phyloP scores from a whole-genome alignment of 129 eudicot species.

The Flaveria brownii region DNA sequence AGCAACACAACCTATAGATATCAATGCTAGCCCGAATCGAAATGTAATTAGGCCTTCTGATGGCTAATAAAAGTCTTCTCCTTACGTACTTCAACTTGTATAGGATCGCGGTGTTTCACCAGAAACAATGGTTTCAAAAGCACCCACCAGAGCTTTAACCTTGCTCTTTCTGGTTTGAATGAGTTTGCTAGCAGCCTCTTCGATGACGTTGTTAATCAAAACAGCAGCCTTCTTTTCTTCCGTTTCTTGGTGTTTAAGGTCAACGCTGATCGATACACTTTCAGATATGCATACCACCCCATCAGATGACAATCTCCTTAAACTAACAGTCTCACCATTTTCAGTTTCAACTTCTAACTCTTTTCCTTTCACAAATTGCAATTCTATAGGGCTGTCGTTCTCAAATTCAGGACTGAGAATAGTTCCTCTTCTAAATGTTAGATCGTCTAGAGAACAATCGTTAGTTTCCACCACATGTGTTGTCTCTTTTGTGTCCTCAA shows the following conservation, averaged over 20 bases:
- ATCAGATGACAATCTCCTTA: constrained; percentile 39
- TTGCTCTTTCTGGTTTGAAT: constrained; percentile 60
- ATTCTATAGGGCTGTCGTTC: constrained; percentile 36
- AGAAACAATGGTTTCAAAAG: constrained; percentile 57
- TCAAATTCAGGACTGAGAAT: constrained; percentile 36
- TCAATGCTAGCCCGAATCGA: too few relatives aligned
- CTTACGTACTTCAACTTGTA: constrained; percentile 18
- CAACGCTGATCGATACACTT: constrained; percentile 27
- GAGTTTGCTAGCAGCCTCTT: constrained; percentile 72
- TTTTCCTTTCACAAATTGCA: constrained; percentile 39
- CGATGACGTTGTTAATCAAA: constrained; percentile 54
- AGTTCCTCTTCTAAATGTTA: constrained; percentile 47
- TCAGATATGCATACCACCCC: constrained; percentile 17
- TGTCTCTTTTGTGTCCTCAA: background rate
- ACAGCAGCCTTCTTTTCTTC: constrained; percentile 37
- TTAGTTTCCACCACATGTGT: constrained; percentile 23
- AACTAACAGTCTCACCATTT: constrained; percentile 24
- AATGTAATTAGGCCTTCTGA: too few relatives aligned
- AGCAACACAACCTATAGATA: too few relatives aligned
- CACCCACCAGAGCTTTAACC: constrained; percentile 85
- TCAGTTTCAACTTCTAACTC: constrained; percentile 32
- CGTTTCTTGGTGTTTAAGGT: constrained; percentile 55
- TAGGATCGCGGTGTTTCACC: constrained; percentile 8
- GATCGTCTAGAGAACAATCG: constrained; percentile 28
- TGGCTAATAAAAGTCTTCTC: too few relatives aligned